A percentile compares a stretch with the other conserved stretches of the same genome.
These are phyloP conservation scores for Xylaria bambusicola DNA, from an alignment of 495 filamentous ascomycete genomes.

Conservation along the genomic window DNA sequence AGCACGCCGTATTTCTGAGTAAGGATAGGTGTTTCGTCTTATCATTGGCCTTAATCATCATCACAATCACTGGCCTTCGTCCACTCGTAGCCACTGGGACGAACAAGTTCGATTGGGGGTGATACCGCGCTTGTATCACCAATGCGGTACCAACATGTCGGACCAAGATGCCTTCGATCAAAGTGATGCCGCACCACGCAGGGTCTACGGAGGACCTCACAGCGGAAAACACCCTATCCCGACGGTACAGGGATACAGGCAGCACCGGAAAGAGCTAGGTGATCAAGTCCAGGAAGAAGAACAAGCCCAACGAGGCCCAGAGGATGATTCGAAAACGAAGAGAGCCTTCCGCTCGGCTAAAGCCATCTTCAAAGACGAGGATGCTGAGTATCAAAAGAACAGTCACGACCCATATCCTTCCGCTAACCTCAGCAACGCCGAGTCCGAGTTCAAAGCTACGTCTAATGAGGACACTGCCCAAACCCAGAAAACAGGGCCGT, in stretches of 20 bases:
- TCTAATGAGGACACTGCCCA: constrained; percentile 60
- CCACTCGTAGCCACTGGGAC: neutral
- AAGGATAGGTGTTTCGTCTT: no score
- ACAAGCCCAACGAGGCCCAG: constrained; percentile 41
- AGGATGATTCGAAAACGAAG: constrained; percentile 40
- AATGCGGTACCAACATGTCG: constrained; percentile 16
- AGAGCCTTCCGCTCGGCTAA: constrained; percentile 43
- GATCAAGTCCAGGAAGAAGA: constrained; percentile 40
- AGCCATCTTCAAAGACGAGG: constrained; percentile 44
- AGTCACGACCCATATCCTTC: constrained; percentile 45
- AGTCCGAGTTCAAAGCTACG: constrained; percentile 37
- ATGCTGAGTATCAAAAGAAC: constrained; percentile 20
- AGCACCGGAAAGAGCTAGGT: constrained; percentile 54
- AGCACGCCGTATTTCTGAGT: no score
- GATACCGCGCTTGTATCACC: neutral
- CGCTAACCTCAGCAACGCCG: constrained; percentile 36
- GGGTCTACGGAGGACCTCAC: constrained; percentile 55
- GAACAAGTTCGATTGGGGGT: neutral
- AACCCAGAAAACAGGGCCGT: constrained; percentile 28
- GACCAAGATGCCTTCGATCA: constrained; percentile 45
- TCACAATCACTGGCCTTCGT: no score
- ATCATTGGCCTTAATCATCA: no score
- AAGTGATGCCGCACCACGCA: constrained; percentile 39
- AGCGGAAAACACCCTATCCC: constrained; percentile 60
- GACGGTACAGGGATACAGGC: constrained; percentile 62